phyloP scores from a whole-genome alignment of 2,329 filamentous ascomycete species.

The Trichoderma sp. region DNA sequence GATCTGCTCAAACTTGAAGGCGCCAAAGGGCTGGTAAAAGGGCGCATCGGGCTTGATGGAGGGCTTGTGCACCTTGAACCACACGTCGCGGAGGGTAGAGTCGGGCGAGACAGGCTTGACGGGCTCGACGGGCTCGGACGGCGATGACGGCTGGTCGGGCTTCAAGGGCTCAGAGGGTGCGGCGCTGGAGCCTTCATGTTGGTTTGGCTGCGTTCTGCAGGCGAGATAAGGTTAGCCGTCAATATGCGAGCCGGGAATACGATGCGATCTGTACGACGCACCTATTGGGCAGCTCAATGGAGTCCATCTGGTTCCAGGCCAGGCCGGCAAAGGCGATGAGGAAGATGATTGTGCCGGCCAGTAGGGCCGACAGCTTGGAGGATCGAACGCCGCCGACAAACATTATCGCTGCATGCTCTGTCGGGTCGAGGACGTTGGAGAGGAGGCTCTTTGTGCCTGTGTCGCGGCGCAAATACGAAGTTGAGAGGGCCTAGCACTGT shows the following conservation, averaged over 20 bases:
- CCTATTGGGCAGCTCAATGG: conserved; percentile 35
- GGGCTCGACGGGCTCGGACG: background rate
- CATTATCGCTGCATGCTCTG: conserved; percentile 36
- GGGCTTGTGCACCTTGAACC: conserved; percentile 41
- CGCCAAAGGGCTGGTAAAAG: conserved; percentile 40
- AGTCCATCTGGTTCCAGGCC: conserved; percentile 41
- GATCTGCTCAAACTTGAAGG: conserved; percentile 41
- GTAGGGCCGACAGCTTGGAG: conserved; percentile 38
- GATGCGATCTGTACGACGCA: conserved; percentile 24
- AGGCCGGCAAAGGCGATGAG: conserved; percentile 41
- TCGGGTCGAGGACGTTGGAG: background rate
- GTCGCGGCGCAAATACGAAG: background rate
- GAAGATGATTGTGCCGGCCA: conserved; percentile 41
- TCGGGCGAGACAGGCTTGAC: background rate
- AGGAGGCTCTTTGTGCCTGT: conserved; percentile 5
- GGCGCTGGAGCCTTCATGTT: background rate
- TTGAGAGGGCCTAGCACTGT: background rate
- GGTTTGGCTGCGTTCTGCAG: conserved; percentile 12
- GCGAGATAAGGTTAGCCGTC: background rate
- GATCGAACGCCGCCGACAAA: conserved; percentile 41
- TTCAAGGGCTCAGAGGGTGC: background rate
- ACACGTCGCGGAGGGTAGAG: conserved; percentile 39
- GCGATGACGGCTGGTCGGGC: background rate
- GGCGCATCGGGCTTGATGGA: conserved; percentile 35
- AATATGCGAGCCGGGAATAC: background rate